Percentiles rank a stretch among this genome's conserved stretches.
phyloP scores from a whole-genome alignment of 2,329 filamentous ascomycete species.

The Phoma sp. region DNA sequence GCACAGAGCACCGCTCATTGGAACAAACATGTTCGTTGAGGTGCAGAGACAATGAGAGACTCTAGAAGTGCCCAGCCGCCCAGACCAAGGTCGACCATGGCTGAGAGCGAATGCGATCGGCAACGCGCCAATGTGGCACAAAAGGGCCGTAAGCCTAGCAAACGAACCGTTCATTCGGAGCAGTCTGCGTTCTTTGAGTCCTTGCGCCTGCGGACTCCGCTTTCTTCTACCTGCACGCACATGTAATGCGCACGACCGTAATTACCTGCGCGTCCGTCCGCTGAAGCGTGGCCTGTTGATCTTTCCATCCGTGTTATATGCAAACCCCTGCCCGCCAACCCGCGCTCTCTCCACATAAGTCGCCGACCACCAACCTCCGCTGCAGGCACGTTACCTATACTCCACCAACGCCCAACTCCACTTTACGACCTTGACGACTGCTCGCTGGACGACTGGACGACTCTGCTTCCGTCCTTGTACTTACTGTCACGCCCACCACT shows the following conservation, averaged over 20 bases:
- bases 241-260: constrained; percentile 38
- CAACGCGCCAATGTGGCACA: constrained; percentile 25
- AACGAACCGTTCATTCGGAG: constrained; percentile 30
- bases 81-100: constrained; percentile 15
- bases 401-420: constrained; percentile 15
- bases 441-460: constrained; percentile 30
- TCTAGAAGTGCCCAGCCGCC: constrained; percentile 1
- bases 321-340: constrained; percentile 36
- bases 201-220: constrained; percentile 24
- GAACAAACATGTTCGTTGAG: not conserved
- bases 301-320: constrained; percentile 29
- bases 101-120: constrained; percentile 24
- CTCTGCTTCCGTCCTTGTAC: constrained; percentile 5
- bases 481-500: constrained; percentile 4
- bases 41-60: constrained; percentile 1
- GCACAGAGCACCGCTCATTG: not conserved
- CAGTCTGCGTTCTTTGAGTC: constrained; percentile 24
- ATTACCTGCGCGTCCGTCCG: constrained; percentile 34
- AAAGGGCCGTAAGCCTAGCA: constrained; percentile 22
- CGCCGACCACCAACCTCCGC: constrained; percentile 17
- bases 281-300: constrained; percentile 38
- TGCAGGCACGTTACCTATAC: constrained; percentile 16
- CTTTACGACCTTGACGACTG: constrained; percentile 19
- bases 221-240: constrained; percentile 24
- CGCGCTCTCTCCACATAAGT: constrained; percentile 35